A percentile compares a stretch with the other conserved stretches of the same genome.
phyloP scores from a whole-genome alignment of 331 rosid species.

The Erythrophleum ivorense region DNA sequence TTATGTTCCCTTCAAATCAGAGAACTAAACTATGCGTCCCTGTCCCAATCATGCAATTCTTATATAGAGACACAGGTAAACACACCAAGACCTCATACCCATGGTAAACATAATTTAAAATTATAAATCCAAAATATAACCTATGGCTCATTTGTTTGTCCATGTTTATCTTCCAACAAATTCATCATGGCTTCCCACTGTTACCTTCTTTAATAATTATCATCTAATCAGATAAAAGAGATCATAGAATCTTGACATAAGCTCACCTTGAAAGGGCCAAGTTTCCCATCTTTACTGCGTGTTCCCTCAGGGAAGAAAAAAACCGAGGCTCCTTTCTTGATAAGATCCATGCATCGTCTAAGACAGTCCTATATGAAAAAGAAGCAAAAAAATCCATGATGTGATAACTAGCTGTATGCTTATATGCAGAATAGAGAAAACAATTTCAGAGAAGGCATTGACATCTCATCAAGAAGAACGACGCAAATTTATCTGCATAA shows the following conservation, averaged over 20 bases:
- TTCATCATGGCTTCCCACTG: constrained; percentile 2
- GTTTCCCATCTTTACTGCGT: constrained; percentile 83
- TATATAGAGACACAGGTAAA: neutral
- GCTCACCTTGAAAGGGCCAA: constrained; percentile 88
- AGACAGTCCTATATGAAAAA: constrained; percentile 69
- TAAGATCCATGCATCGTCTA: constrained; percentile 81
- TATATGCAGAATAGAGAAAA: neutral
- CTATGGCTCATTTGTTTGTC: neutral
- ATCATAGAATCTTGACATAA: constrained; percentile 26
- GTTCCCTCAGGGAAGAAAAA: constrained; percentile 98
- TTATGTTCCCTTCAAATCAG: constrained; percentile 12
- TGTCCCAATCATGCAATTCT: constrained; percentile 18
- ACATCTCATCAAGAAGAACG: constrained; percentile 38
- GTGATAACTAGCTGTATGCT: neutral
- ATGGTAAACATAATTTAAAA: constrained; percentile 3
- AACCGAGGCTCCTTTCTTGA: constrained; percentile 84
- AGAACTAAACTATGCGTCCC: neutral
- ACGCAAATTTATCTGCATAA: constrained; percentile 25
- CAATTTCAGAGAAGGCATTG: constrained; percentile 12
- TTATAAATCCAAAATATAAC: neutral
- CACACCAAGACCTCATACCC: neutral
- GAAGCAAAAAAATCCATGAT: constrained; percentile 26
- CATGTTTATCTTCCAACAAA: constrained; percentile 17
- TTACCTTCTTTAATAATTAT: constrained; percentile 15
- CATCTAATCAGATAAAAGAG: constrained; percentile 30